These are phyloP conservation scores for Penicillium roqueforti DNA, from an alignment of 495 filamentous ascomycete genomes.

Conservation along the genomic window DNA sequence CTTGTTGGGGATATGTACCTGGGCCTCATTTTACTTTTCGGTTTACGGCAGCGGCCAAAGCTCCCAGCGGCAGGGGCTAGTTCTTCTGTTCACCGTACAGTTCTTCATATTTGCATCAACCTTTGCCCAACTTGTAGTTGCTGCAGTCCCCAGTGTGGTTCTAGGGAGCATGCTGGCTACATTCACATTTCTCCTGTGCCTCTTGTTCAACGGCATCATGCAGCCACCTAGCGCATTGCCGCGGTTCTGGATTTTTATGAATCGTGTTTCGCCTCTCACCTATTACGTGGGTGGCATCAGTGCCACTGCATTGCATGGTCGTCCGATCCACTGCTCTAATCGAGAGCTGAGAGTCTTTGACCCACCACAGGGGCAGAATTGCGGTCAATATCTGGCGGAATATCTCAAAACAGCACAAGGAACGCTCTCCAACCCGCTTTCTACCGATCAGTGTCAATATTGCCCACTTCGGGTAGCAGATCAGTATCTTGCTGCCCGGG, in stretches of 20 bases:
- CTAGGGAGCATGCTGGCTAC: conserved; percentile 44
- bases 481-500: conserved; percentile 45
- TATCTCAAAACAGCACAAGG: conserved; percentile 48
- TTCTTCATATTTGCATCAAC: conserved; percentile 49
- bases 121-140: conserved; percentile 53
- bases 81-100: conserved; percentile 44
- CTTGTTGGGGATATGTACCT: conserved; percentile 45
- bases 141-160: conserved; percentile 48
- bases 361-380: conserved; percentile 43
- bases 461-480: conserved; percentile 56
- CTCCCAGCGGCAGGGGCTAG: conserved; percentile 43
- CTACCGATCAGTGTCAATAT: conserved; percentile 50
- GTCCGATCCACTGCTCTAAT: conserved; percentile 44
- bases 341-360: conserved; percentile 50
- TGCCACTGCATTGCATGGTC: conserved; percentile 49
- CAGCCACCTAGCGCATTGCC: conserved; percentile 52
- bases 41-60: conserved; percentile 47
- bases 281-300: conserved; percentile 57
- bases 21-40: conserved; percentile 1
- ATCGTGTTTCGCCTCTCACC: conserved; percentile 59
- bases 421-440: conserved; percentile 46
- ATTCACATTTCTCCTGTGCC: conserved; percentile 47
- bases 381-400: conserved; percentile 41
- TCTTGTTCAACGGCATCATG: conserved; percentile 54
- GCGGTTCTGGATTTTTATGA: conserved; percentile 70